A percentile compares a stretch with the other conserved stretches of the same genome.
These are phyloP conservation scores for Phytophthora litchii DNA, from an alignment of 352 stramenopile species.

Conservation along the genomic window DNA sequence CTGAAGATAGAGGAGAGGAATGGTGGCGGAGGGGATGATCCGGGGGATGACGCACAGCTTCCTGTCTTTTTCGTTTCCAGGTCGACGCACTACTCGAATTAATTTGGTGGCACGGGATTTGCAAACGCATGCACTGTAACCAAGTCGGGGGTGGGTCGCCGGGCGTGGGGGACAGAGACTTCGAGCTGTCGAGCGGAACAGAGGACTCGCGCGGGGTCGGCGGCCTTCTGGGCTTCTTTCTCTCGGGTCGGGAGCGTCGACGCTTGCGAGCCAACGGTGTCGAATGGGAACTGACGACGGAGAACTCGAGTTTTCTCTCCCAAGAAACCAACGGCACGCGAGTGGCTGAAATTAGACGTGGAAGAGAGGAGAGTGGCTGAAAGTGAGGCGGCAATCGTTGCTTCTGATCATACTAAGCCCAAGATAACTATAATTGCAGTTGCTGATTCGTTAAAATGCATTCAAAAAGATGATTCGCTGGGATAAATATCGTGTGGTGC, in stretches of 20 bases:
- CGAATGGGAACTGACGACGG: conserved; percentile 32
- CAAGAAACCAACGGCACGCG: conserved; percentile 11
- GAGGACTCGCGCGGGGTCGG: conserved; percentile 2
- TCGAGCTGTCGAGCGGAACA: conserved; percentile 11
- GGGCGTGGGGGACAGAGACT: conserved; percentile 15
- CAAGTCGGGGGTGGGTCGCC: conserved; percentile 37
- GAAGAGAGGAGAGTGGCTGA: conserved; percentile 8
- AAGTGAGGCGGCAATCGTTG: not conserved
- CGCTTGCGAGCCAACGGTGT: conserved; percentile 45
- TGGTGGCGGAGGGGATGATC: conserved; percentile 44
- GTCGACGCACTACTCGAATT: conserved; percentile 73
- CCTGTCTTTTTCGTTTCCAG: conserved; percentile 83
- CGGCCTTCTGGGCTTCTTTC: conserved; percentile 5
- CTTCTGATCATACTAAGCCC: conserved; percentile 1
- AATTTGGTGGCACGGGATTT: conserved; percentile 76
- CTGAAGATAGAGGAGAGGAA: conserved; percentile 26
- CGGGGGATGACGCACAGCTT: conserved; percentile 44
- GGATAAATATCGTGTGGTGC: not conserved
- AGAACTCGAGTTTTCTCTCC: not conserved
- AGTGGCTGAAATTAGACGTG: conserved; percentile 24
- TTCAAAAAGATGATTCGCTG: conserved; percentile 13
- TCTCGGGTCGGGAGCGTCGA: conserved; percentile 10
- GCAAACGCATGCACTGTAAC: conserved; percentile 89
- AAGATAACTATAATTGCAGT: not conserved
- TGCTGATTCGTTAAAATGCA: conserved; percentile 12